Evolutionary conservation across 139 green algal species (phyloP).

Genomic region (Coccomyxa sp.): DNA sequence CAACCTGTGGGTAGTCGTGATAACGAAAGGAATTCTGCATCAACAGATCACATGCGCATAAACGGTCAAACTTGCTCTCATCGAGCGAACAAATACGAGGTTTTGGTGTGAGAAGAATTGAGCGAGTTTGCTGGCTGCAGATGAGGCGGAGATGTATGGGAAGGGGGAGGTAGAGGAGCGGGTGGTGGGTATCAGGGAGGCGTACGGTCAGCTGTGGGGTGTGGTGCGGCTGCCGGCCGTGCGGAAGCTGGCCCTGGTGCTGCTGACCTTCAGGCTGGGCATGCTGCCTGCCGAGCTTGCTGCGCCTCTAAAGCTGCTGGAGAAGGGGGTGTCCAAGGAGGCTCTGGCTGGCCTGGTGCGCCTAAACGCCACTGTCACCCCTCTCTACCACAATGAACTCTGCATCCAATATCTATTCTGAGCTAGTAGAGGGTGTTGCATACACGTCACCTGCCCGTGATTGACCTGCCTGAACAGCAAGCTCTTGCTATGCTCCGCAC

Average conservation of each 20-base stretch:
- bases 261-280: constrained; percentile 65
- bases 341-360: constrained; percentile 63
- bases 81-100: too few species aligned
- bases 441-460: too few species aligned
- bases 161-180: background rate
- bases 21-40: too few species aligned
- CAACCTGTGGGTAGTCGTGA: too few species aligned
- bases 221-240: constrained; percentile 65
- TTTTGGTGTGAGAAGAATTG: too few species aligned
- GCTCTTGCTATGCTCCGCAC: too few species aligned
- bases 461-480: too few species aligned
- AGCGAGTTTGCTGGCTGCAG: background rate
- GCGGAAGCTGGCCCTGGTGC: constrained; percentile 56
- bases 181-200: constrained; percentile 9
- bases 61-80: too few species aligned
- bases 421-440: too few species aligned
- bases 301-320: constrained; percentile 80
- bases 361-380: background rate
- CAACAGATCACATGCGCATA: too few species aligned
- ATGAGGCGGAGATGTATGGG: background rate
- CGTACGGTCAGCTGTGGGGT: constrained; percentile 46
- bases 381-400: too few species aligned
- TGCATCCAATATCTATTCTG: too few species aligned
- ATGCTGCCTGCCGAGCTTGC: constrained; percentile 55
- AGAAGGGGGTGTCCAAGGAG: constrained; percentile 85